phyloP scores from a whole-genome alignment of 2,329 filamentous ascomycete species.

The Aspergillaceae sp. region DNA sequence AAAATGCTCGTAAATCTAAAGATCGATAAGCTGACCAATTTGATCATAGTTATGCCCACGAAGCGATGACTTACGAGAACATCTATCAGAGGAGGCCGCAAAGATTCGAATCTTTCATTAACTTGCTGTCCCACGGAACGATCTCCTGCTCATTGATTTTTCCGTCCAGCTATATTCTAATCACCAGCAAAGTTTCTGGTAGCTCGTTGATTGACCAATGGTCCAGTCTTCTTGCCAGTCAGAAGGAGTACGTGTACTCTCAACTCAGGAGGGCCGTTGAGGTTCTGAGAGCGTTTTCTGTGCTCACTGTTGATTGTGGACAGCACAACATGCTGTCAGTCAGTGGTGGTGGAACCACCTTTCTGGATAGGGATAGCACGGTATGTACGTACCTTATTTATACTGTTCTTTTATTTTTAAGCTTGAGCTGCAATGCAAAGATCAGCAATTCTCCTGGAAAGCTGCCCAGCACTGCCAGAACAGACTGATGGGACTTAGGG shows the following conservation, averaged over 20 bases:
- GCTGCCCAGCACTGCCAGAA: too few species aligned
- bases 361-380: too few species aligned
- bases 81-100: conserved; percentile 1
- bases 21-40: background rate
- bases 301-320: background rate
- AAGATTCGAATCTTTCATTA: conserved; percentile 4
- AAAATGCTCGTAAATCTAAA: background rate
- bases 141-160: conserved; percentile 5
- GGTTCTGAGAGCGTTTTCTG: background rate
- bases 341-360: too few species aligned
- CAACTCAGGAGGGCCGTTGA: background rate
- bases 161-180: conserved; percentile 1
- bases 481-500: too few species aligned
- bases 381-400: too few species aligned
- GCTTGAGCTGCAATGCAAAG: too few species aligned
- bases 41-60: conserved; percentile 2
- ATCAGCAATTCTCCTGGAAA: too few species aligned
- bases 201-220: conserved; percentile 1
- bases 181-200: conserved; percentile 1
- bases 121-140: background rate
- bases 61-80: conserved; percentile 4
- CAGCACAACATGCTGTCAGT: background rate
- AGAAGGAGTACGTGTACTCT: background rate
- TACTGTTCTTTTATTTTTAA: too few species aligned
- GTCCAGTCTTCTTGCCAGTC: background rate